Percentiles rank a stretch among this genome's conserved stretches.
These are phyloP conservation scores for Lignosus rhinocerotis DNA, from an alignment of 1,284 basidiomycete genomes.

Conservation along the genomic window DNA sequence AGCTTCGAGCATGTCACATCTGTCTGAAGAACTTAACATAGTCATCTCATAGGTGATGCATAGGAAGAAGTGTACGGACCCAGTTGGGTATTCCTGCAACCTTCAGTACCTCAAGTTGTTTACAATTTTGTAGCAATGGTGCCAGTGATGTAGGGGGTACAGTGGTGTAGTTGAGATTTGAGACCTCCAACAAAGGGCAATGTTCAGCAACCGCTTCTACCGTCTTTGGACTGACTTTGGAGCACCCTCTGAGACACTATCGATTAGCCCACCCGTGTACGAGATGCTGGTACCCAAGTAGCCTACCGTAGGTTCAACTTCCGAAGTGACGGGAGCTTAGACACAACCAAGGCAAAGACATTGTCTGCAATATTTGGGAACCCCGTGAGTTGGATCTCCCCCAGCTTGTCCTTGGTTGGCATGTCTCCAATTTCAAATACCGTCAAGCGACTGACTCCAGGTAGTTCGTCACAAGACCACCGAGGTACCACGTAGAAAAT, in stretches of 20 bases:
- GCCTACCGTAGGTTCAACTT: slow-evolving; percentile 55
- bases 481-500: slow-evolving; percentile 58
- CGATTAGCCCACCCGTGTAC: neutral
- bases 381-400: slow-evolving; percentile 49
- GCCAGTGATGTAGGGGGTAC: slow-evolving; percentile 49
- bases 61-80: slow-evolving; percentile 38
- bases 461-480: slow-evolving; percentile 50
- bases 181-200: slow-evolving; percentile 44
- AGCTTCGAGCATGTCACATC: slow-evolving; percentile 55
- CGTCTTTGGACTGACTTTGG: slow-evolving; percentile 54
- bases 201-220: slow-evolving; percentile 42
- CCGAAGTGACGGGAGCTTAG: slow-evolving; percentile 45
- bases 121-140: slow-evolving; percentile 44
- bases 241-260: slow-evolving; percentile 48
- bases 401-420: slow-evolving; percentile 40
- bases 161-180: slow-evolving; percentile 67
- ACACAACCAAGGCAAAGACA: slow-evolving; percentile 50
- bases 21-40: slow-evolving; percentile 42
- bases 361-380: slow-evolving; percentile 55
- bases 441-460: slow-evolving; percentile 53
- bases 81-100: slow-evolving; percentile 61
- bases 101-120: slow-evolving; percentile 56
- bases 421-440: slow-evolving; percentile 44
- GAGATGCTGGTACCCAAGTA: neutral
- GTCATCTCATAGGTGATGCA: neutral